These are phyloP conservation scores for Euphrasia confusa DNA, from an alignment of 257 asterid species.

Conservation along the genomic window DNA sequence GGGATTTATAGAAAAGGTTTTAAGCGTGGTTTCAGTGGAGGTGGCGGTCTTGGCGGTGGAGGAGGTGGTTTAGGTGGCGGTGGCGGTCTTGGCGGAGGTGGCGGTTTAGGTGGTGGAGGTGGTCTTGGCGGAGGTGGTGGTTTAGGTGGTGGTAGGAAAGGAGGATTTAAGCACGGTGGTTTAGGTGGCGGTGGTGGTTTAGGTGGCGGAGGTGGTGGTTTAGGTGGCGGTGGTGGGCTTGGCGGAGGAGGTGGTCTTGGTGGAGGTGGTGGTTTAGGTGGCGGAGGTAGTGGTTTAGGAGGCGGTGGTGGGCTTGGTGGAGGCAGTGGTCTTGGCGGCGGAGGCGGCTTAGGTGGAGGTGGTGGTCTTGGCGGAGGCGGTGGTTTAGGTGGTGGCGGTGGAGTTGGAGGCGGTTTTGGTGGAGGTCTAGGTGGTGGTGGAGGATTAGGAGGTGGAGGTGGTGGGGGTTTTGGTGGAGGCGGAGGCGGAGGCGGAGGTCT, in stretches of 20 bases:
- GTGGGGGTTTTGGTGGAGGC: slow-evolving; percentile 36
- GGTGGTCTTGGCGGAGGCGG: neutral
- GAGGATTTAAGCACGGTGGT: too few species aligned
- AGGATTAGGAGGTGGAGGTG: slow-evolving; percentile 21
- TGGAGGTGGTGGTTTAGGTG: neutral
- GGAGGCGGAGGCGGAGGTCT: slow-evolving; percentile 20
- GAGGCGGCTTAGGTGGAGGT: slow-evolving; percentile 22
- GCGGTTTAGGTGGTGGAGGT: too few species aligned
- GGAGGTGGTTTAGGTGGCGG: too few species aligned
- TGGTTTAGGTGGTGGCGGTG: neutral
- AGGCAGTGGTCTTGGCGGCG: neutral
- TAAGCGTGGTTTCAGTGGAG: slow-evolving; percentile 1
- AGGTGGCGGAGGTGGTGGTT: too few species aligned
- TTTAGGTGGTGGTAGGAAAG: too few species aligned
- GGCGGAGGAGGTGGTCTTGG: too few species aligned
- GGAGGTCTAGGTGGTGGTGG: slow-evolving; percentile 18
- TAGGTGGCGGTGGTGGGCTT: too few species aligned
- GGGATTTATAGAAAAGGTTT: slow-evolving; percentile 17
- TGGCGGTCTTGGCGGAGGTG: too few species aligned
- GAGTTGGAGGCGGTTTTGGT: neutral
- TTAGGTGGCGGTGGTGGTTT: too few species aligned
- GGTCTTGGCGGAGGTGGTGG: too few species aligned
- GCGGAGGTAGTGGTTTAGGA: slow-evolving; percentile 23
- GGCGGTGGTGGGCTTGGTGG: slow-evolving; percentile 11
- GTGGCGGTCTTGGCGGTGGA: slow-evolving; percentile 11